Percentiles rank a stretch among this genome's conserved stretches.
phyloP scores from a whole-genome alignment of 2,329 filamentous ascomycete species.

The Hypoxylon sp. region DNA sequence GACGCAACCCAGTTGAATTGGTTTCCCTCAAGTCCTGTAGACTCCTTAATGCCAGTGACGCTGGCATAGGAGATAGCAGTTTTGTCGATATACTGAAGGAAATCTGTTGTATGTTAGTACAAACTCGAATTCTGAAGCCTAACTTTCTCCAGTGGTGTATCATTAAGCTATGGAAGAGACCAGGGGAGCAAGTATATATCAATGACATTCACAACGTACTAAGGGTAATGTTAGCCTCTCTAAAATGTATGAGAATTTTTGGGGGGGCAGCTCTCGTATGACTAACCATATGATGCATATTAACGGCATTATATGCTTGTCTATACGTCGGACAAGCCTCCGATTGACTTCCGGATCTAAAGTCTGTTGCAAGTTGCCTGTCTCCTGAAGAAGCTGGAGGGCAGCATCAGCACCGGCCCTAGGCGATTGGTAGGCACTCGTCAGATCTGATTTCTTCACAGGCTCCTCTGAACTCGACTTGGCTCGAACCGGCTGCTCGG shows the following conservation, averaged over 20 bases:
- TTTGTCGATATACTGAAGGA: constrained; percentile 47
- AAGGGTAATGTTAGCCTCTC: constrained; percentile 1
- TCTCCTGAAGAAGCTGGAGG: constrained; percentile 43
- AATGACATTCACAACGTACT: constrained; percentile 25
- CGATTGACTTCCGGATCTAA: constrained; percentile 37
- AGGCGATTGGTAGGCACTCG: background rate
- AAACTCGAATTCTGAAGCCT: background rate
- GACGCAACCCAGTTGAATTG: constrained; percentile 61
- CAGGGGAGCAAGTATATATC: background rate
- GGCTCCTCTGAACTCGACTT: constrained; percentile 21
- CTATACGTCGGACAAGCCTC: constrained; percentile 43
- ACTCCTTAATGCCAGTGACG: constrained; percentile 45
- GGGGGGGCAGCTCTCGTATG: background rate
- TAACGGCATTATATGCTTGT: constrained; percentile 44
- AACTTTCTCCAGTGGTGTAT: background rate
- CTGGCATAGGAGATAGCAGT: constrained; percentile 46
- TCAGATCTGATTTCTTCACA: constrained; percentile 7
- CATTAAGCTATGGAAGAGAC: background rate
- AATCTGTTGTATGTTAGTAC: constrained; percentile 34
- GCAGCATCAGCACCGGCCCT: constrained; percentile 42
- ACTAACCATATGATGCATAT: constrained; percentile 46
- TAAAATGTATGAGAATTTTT: background rate
- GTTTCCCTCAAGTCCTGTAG: constrained; percentile 57
- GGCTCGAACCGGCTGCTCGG: constrained; percentile 5
- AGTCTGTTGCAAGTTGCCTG: constrained; percentile 33